These are phyloP conservation scores for Thelonectria blattea DNA, from an alignment of 2,329 filamentous ascomycete genomes.

Conservation along the genomic window DNA sequence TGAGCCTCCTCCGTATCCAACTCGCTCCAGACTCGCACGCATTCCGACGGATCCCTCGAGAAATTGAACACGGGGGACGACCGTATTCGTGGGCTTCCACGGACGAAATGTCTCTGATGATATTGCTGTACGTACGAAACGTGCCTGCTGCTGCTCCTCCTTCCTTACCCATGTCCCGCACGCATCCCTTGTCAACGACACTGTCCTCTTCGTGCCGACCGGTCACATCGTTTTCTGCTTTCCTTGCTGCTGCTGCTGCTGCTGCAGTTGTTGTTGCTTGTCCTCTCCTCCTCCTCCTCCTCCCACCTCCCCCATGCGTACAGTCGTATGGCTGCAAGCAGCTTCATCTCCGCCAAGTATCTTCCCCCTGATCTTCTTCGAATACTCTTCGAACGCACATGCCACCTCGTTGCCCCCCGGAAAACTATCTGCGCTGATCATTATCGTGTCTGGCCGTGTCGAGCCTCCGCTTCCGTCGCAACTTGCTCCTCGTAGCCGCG, in stretches of 20 bases:
- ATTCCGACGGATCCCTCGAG: not conserved
- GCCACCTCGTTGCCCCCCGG: conserved; percentile 34
- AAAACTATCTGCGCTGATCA: conserved; percentile 36
- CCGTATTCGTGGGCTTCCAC: not conserved
- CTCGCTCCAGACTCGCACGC: not conserved
- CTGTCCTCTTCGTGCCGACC: not conserved
- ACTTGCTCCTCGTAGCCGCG: conserved; percentile 34
- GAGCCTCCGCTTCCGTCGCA: conserved; percentile 31
- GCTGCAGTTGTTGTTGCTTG: not conserved
- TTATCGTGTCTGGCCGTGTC: conserved; percentile 37
- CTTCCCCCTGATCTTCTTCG: not conserved
- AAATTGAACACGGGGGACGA: too few species aligned
- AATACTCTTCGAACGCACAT: conserved; percentile 25
- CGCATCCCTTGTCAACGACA: not conserved
- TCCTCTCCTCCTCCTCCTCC: not conserved
- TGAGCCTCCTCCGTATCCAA: not conserved
- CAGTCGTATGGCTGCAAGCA: not conserved
- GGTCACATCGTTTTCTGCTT: not conserved
- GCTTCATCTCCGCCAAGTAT: not conserved
- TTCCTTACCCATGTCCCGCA: conserved; percentile 7
- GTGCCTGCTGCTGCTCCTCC: conserved; percentile 1
- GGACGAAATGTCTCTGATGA: conserved; percentile 23
- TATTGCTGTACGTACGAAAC: conserved; percentile 10
- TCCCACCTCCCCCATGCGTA: too few species aligned
- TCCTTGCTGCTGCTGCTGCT: conserved; percentile 6